Evolutionary conservation across 441 rosid species (phyloP), one percentile per base, ranked within the genome.

Genomic region (Theobroma grandiflorum): DNA sequence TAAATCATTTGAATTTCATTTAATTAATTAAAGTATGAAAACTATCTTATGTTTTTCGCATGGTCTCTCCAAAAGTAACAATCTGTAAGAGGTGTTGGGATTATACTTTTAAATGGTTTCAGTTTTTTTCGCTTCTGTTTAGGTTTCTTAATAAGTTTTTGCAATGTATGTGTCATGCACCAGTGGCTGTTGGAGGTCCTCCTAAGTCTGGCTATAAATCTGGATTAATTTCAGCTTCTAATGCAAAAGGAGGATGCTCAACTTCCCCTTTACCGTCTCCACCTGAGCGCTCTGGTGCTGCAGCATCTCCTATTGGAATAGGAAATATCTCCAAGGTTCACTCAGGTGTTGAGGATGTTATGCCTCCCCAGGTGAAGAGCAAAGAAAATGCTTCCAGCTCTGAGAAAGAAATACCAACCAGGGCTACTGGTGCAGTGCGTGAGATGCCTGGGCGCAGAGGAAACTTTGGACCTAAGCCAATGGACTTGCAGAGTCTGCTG

Each of bases 181-280:
- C 82, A 81, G 83, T 88, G 87, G 87, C 93, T 79, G 82, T 75
- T 26, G 91, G 88, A 82, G 91, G 87, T 26, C 82, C 81, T 75
- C 78, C 91, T 75, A 97, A 89, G 86, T 74, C 92, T 80, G 80
- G 90, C 43, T 81, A 78, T 77, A 97, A 87, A 86, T 49, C 94
- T 77, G 93, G 83, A 81, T 76, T 80, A 50, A n/a, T 80, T 76
- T 82, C 97, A 79, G 58, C 84, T 62, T 68, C 87, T 77, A 67
- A 57, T 88, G 83, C 86, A 40, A 94, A 93, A 81, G 89, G 79
- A 81, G 88, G 91, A 81, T 89, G 63, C 78, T 85, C 96, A 43
- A 86, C 91, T 77, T 97, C 99, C 65, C 99, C 99, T 66, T 80
- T 89, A 75, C 89, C 89, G 72, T 89, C 95, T 83, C 90, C 98